A percentile compares a stretch with the other conserved stretches of the same genome.
Conservation (phyloP, 176 grass and related monocot species). For the Themeda triandra region DNA sequence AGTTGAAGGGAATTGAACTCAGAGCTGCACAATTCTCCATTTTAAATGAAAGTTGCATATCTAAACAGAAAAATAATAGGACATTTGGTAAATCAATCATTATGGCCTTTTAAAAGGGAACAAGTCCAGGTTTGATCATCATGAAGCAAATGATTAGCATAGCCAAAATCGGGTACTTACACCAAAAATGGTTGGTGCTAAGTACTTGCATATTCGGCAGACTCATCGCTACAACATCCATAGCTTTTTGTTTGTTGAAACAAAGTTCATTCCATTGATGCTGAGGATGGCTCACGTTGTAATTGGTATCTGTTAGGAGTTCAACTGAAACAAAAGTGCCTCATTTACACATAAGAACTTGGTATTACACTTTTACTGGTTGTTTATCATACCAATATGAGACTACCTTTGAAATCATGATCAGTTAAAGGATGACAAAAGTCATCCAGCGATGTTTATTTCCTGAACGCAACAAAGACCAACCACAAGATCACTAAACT, state of each 20-base stretch:
- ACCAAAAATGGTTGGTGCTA: not conserved
- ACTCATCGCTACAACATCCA: not conserved
- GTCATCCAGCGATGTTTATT: not conserved
- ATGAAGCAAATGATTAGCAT: not conserved
- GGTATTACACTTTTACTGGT: not conserved
- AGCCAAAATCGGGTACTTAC: not conserved
- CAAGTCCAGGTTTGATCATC: not conserved
- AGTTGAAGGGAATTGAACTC: not conserved
- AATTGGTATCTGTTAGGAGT: not conserved
- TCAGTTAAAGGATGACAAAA: constrained; percentile 17
- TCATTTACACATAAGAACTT: not conserved
- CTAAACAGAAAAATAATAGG: not conserved
- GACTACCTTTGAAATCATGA: not conserved
- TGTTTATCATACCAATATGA: constrained; percentile 1
- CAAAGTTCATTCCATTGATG: not conserved
- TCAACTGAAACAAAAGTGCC: constrained; percentile 11
- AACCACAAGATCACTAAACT: not conserved
- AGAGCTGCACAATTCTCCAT: not conserved
- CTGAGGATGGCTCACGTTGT: not conserved
- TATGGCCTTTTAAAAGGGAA: not conserved
- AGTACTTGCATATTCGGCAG: not conserved
- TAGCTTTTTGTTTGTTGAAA: not conserved
- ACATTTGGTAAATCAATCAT: not conserved
- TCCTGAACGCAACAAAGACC: not conserved
- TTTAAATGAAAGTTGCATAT: not conserved